Evolutionary conservation across 2,329 filamentous ascomycete genomes (phyloP).

Genomic region (Nigrospora sphaerica): DNA sequence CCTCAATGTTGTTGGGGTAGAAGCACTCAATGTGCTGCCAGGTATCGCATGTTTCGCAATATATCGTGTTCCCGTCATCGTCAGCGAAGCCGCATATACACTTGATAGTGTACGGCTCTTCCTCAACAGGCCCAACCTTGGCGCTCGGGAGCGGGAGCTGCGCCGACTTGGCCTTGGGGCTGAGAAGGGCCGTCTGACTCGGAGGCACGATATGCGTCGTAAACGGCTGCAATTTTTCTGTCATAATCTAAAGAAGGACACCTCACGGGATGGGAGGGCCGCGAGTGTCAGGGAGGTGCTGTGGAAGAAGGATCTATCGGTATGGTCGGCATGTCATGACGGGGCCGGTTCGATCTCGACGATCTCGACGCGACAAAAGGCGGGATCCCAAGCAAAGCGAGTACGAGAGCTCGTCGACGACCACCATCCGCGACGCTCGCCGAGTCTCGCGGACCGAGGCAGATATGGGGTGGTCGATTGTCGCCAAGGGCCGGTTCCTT

Average conservation of each 20-base stretch:
- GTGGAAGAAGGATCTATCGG: constrained; percentile 33
- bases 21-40: constrained; percentile 99
- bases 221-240: constrained; percentile 47
- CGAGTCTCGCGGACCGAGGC: neutral
- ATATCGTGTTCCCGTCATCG: constrained; percentile 96
- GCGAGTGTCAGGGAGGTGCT: constrained; percentile 17
- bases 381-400: constrained; percentile 1
- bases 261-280: constrained; percentile 28
- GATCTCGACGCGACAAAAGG: constrained; percentile 20
- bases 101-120: constrained; percentile 91
- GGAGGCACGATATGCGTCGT: constrained; percentile 49
- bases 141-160: constrained; percentile 28
- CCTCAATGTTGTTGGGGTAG: constrained; percentile 67
- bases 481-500: neutral
- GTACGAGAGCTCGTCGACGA: neutral
- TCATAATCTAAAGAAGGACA: constrained; percentile 49
- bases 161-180: constrained; percentile 28
- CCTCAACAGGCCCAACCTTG: constrained; percentile 54
- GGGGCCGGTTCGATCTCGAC: constrained; percentile 33
- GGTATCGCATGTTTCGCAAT: constrained; percentile 90
- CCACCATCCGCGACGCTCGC: neutral
- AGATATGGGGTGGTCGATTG: neutral
- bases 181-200: constrained; percentile 38
- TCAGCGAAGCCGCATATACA: constrained; percentile 92
- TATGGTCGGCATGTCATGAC: constrained; percentile 51